Base-by-base conservation (phyloP, 306 rosid species). In the Trichosanthes truncata region DNA sequence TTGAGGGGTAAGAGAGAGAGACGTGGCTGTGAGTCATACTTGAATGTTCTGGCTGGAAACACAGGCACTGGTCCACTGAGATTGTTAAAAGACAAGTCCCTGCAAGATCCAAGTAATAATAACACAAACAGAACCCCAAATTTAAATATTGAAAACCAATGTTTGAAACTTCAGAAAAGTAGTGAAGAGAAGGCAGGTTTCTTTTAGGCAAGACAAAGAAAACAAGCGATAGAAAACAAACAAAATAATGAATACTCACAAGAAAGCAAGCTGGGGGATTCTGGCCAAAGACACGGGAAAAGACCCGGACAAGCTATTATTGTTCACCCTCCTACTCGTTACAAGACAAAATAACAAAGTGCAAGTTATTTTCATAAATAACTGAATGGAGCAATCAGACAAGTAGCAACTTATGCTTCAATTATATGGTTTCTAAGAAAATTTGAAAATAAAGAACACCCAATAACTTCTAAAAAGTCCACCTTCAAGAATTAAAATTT, bases 31-130 rank as follows among this genome's bases (percentile, higher is more conserved):
- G 40, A 6, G 78, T 17, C 87, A 81, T 90, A 92, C 98, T 92
- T 92, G 90, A 95, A 91, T 51, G 98, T 84, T 85, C 92, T 93
- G 76, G 97, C 92, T 53, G 96, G 97, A 79, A 87, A 89, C 87
- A 91, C 93, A 46, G 97, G 97, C 80, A 95, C 88, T 77, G 97
- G 93, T 84, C 97, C 97, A 85, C 92, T 90, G 52, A 95, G 97
- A 91, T 92, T 92, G 89, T 95, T 95, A 83, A 80, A 95, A 80
- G 98, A 95, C 89, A 95, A 89, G 89, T 95, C 98, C 92, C 98
- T 95, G 95, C 60, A 84, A 38, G 80, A 36, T 56, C n/a, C 77
- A 81, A 81, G 79, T 83, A 12, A 74, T 83, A 12, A 74, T 52
- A 25, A 74, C 78, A 60, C 77, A 33, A 81, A 73, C 66, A 53